A percentile compares a stretch with the other conserved stretches of the same genome.
phyloP scores from a whole-genome alignment of 192 early-diverging fungal species.

The Entomortierella chlamydospora region DNA sequence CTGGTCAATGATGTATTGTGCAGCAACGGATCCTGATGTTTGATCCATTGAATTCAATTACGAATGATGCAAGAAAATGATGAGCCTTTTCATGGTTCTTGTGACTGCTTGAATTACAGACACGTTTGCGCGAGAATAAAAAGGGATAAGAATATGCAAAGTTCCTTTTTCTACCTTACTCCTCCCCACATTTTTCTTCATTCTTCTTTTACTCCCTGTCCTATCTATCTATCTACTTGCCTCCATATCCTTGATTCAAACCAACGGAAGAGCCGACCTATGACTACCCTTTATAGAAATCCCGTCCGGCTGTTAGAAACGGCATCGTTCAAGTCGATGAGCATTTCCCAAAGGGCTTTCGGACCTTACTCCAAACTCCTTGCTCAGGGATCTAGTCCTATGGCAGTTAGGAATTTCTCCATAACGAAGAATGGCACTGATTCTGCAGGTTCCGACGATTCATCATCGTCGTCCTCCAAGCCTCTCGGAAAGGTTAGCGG shows the following conservation, averaged over 20 bases:
- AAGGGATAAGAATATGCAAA: too few species aligned
- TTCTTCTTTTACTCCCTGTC: neutral
- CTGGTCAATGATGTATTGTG: too few species aligned
- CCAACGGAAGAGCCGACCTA: neutral
- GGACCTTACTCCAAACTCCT: too few species aligned
- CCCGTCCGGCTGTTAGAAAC: neutral
- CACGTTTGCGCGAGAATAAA: too few species aligned
- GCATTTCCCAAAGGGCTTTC: too few species aligned
- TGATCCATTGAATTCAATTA: too few species aligned
- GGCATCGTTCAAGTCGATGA: too few species aligned
- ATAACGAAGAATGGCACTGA: too few species aligned
- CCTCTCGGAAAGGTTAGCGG: constrained; percentile 52
- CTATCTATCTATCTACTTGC: neutral
- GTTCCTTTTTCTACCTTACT: neutral
- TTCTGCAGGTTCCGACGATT: constrained; percentile 5
- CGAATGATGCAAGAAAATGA: too few species aligned
- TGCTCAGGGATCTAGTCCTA: too few species aligned
- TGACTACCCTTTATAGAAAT: neutral
- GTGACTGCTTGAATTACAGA: too few species aligned
- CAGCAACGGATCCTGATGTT: too few species aligned
- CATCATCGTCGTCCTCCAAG: constrained; percentile 15
- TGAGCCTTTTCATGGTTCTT: neutral
- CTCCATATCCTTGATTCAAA: neutral
- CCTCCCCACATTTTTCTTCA: neutral
- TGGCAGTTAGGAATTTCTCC: neutral